A percentile compares a stretch with the other conserved stretches of the same genome.
phyloP scores from a whole-genome alignment of 2,329 filamentous ascomycete species.

The Aspergillus japonicus region DNA sequence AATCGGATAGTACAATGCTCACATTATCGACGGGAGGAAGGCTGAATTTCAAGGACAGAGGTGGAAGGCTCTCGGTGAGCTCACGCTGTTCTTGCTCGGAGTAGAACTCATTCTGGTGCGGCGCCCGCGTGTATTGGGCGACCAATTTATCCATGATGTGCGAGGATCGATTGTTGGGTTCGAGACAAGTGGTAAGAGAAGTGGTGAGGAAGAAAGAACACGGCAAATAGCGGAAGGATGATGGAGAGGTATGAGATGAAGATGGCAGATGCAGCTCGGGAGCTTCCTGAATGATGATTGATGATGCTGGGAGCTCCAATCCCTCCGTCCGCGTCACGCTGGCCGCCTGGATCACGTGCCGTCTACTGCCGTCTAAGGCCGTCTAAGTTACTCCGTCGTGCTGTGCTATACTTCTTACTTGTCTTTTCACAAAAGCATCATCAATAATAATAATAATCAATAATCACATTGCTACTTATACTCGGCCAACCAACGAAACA shows the following conservation, averaged over 20 bases:
- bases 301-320: constrained; percentile 18
- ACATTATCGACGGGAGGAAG: constrained; percentile 91
- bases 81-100: constrained; percentile 72
- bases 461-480: not conserved
- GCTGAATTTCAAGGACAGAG: constrained; percentile 87
- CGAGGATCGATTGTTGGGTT: constrained; percentile 25
- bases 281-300: constrained; percentile 13
- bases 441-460: not conserved
- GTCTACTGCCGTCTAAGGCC: no score
- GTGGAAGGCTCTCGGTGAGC: constrained; percentile 67
- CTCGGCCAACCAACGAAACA: not conserved
- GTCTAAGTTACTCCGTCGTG: no score
- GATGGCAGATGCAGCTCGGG: constrained; percentile 14
- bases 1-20: constrained; percentile 35
- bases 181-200: not conserved
- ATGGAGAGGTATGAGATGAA: constrained; percentile 9
- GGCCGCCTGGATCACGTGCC: constrained; percentile 13
- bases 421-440: not conserved
- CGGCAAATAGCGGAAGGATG: constrained; percentile 6
- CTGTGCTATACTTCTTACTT: not conserved
- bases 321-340: constrained; percentile 20
- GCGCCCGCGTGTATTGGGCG: constrained; percentile 81
- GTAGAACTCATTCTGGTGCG: constrained; percentile 70
- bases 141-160: constrained; percentile 84
- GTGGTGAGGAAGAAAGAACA: not conserved